Evolutionary conservation across 805 yeast genomes (phyloP), one percentile per base, ranked within the genome.

Genomic region (Wickerhamiella allomyrinae): DNA sequence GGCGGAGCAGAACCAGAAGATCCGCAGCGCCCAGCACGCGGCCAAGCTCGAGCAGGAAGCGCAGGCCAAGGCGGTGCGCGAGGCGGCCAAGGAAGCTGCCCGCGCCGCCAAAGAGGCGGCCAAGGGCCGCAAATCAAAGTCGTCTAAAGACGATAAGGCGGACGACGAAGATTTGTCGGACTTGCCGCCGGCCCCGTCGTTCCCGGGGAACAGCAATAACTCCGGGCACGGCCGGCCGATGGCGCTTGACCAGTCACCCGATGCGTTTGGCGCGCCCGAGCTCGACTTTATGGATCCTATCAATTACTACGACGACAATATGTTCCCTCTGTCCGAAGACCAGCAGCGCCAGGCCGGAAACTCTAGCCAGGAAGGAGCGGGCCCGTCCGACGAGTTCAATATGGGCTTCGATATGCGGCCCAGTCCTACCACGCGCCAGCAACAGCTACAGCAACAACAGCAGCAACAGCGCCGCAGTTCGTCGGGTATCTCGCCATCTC

Each of bases 21-120:
- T 24, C n/a, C 47, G 41, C 29, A 31, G 29, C 21, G 21, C 39
- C n/a, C 25, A 41, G 11, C 40, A 46, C 31, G 19, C 41, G 2
- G 47, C 40, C 29, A 24, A 41, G 17, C 23, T 37, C 22, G 23
- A 33, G 4, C 43, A 35, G 14, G 14, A 15, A 11, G 29, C 34
- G 7, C 34, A 34, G 22, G 38, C 20, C 23, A 29, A 24, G 20
- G 45, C 38, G 22, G 46, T 39, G 14, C 25, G 20, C 7, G 40
- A 37, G n/a, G 42, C 41, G n/a, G 40, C 43, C 19, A 39, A 31
- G 25, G 46, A 39, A 8, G 39, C 39, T 20, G 36, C 23, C 19
- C 17, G 23, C 40, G 40, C 23, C 7, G 23, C 7, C 21, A 17
- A 21, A 7, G 20, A n/a, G 15, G 39, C 22, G 10, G n/a, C n/a